Conservation (phyloP, 148 eudicot species). For the Cornus florida region DNA sequence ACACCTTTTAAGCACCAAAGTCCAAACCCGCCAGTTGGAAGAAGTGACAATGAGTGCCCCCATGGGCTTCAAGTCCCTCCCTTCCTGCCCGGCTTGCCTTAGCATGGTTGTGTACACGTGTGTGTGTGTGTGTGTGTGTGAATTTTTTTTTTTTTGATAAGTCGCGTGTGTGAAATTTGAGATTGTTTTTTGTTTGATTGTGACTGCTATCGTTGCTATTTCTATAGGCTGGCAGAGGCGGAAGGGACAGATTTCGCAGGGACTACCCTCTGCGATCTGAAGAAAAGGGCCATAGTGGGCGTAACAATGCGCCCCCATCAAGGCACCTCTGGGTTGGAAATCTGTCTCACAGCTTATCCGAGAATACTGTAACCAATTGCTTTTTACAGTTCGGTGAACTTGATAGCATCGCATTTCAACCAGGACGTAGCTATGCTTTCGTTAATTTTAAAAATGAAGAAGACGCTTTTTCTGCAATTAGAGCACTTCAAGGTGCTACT, state of each 20-base stretch:
- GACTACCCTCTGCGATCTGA: constrained; percentile 49
- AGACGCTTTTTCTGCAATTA: constrained; percentile 64
- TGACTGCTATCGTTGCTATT: constrained; percentile 3
- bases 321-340: constrained; percentile 88
- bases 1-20: background rate
- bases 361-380: constrained; percentile 36
- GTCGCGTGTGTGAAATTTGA: no score
- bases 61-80: background rate
- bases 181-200: background rate
- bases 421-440: constrained; percentile 83
- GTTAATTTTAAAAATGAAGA: constrained; percentile 59
- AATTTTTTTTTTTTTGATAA: no score
- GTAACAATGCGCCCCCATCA: constrained; percentile 61
- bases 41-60: background rate
- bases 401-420: constrained; percentile 68
- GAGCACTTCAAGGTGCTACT: constrained; percentile 67
- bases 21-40: background rate
- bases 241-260: constrained; percentile 56
- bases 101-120: background rate
- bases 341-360: constrained; percentile 40
- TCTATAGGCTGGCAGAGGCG: constrained; percentile 59
- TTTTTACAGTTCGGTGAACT: constrained; percentile 66
- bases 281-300: constrained; percentile 45
- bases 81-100: background rate
- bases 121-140: background rate